Conservation (phyloP, 1,139 yeast genomes). For the Sugiyamaella grinbergsii region DNA sequence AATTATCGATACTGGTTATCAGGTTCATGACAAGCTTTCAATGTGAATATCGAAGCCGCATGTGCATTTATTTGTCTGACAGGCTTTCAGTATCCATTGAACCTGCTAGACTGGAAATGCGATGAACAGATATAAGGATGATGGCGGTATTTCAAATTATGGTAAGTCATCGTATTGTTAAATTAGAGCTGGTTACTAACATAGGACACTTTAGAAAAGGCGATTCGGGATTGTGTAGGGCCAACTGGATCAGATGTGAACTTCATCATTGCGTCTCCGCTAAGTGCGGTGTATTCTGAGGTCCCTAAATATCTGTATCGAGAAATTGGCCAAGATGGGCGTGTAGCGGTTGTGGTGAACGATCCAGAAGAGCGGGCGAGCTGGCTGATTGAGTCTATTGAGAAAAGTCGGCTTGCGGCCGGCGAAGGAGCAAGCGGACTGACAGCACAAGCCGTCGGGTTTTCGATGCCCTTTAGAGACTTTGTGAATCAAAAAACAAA, state of each 20-base stretch:
- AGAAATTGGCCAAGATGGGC: background rate
- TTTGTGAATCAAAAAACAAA: constrained; percentile 55
- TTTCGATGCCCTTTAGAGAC: constrained; percentile 67
- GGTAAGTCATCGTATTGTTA: constrained; percentile 9
- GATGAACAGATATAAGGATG: background rate
- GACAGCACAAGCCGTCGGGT: constrained; percentile 46
- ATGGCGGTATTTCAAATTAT: background rate
- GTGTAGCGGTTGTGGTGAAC: constrained; percentile 43
- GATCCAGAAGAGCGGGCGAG: constrained; percentile 38
- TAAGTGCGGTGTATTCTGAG: constrained; percentile 24
- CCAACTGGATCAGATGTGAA: constrained; percentile 9
- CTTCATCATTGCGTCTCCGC: constrained; percentile 20
- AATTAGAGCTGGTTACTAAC: too few species aligned
- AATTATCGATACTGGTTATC: too few species aligned
- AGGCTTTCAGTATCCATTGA: background rate
- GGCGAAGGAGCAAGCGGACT: constrained; percentile 3
- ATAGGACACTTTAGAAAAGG: constrained; percentile 16
- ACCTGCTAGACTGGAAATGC: background rate
- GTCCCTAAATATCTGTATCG: constrained; percentile 23
- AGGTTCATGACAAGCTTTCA: too few species aligned
- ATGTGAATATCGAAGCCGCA: constrained; percentile 2
- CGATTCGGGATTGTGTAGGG: constrained; percentile 14
- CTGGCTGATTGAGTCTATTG: constrained; percentile 9
- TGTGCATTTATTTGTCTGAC: background rate
- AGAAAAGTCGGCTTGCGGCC: constrained; percentile 31